These are phyloP conservation scores for Citrus australasica DNA, from an alignment of 345 rosid genomes.

Conservation along the genomic window DNA sequence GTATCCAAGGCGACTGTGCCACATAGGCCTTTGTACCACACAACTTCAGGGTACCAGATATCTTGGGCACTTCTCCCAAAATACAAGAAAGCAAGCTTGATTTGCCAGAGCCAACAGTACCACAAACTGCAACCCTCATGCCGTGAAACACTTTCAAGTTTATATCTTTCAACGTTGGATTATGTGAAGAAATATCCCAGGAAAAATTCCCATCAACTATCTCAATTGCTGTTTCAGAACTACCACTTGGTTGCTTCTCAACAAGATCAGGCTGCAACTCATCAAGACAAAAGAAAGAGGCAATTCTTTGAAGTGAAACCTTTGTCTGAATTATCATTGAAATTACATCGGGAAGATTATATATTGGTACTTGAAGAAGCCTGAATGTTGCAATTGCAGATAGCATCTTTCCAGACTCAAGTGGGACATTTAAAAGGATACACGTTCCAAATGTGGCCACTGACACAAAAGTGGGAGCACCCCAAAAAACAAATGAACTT, in stretches of 20 bases:
- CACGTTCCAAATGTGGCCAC: constrained; percentile 60
- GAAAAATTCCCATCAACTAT: constrained; percentile 49
- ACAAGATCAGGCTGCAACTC: constrained; percentile 46
- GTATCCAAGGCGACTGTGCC: constrained; percentile 90
- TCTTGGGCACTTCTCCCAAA: constrained; percentile 65
- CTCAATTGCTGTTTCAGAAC: constrained; percentile 46
- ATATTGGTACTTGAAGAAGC: constrained; percentile 63
- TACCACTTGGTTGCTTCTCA: constrained; percentile 41
- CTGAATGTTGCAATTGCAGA: constrained; percentile 75
- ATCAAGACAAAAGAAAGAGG: constrained; percentile 52
- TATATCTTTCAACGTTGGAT: constrained; percentile 49
- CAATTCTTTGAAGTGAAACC: constrained; percentile 70
- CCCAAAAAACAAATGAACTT: constrained; percentile 57
- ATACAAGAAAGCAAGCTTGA: constrained; percentile 73
- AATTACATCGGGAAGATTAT: constrained; percentile 54
- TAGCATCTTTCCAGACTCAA: constrained; percentile 66
- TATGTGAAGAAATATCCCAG: constrained; percentile 46
- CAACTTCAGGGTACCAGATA: constrained; percentile 57
- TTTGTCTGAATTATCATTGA: constrained; percentile 62
- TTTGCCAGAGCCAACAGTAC: constrained; percentile 78
- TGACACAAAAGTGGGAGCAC: constrained; percentile 61
- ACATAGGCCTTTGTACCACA: constrained; percentile 76
- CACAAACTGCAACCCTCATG: constrained; percentile 77
- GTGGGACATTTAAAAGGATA: constrained; percentile 50
- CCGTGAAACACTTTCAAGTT: constrained; percentile 45